Percentiles rank a stretch among this genome's conserved stretches.
Evolutionary conservation across 2,329 filamentous ascomycete genomes (phyloP).

Genomic region (Fusarium coffeatum): DNA sequence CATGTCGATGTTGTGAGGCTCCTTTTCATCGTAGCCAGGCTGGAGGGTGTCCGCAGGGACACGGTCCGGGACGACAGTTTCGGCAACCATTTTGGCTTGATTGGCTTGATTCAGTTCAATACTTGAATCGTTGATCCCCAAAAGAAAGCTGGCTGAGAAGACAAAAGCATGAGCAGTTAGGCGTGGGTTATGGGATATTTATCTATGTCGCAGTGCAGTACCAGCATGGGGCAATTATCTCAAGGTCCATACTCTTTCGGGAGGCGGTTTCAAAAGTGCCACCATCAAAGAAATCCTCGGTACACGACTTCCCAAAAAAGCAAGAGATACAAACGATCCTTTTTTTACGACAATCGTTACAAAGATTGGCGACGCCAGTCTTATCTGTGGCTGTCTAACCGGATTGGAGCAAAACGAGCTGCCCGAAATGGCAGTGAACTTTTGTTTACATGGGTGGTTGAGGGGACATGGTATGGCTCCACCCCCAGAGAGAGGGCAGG

Average conservation of each 20-base stretch:
- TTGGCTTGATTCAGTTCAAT: neutral
- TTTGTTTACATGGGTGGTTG: slow-evolving; percentile 6
- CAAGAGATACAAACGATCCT: slow-evolving; percentile 27
- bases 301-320: slow-evolving; percentile 7
- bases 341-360: neutral
- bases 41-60: slow-evolving; percentile 31
- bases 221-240: neutral
- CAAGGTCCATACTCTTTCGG: too few species aligned
- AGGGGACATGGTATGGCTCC: slow-evolving; percentile 19
- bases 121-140: slow-evolving; percentile 6
- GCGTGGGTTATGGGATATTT: slow-evolving; percentile 19
- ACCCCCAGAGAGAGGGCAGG: slow-evolving; percentile 26
- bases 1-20: slow-evolving; percentile 35
- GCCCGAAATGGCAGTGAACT: slow-evolving; percentile 10
- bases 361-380: slow-evolving; percentile 1
- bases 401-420: neutral
- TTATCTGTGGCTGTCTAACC: slow-evolving; percentile 17
- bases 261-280: neutral
- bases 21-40: slow-evolving; percentile 43
- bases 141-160: neutral
- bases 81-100: slow-evolving; percentile 32
- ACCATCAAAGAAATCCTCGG: neutral
- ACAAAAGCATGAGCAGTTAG: too few species aligned
- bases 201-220: slow-evolving; percentile 16
- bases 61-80: slow-evolving; percentile 33